A percentile compares a stretch with the other conserved stretches of the same genome.
These are phyloP conservation scores for Peribolospora baueri DNA, from an alignment of 768 basidiomycete genomes.

Conservation along the genomic window DNA sequence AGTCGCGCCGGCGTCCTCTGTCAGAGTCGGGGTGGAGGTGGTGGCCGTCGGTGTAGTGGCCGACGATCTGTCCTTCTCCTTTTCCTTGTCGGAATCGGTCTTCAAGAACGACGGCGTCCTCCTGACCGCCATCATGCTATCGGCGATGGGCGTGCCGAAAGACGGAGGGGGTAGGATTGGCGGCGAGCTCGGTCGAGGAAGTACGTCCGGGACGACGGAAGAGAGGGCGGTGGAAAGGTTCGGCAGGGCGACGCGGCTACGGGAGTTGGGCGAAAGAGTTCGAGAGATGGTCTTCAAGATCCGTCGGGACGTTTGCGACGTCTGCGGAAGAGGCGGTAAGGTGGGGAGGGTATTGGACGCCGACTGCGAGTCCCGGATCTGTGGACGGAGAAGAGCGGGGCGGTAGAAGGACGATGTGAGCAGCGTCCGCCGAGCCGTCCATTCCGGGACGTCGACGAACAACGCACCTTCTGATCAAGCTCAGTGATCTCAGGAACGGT, in stretches of 20 bases:
- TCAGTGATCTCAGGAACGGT: constrained; percentile 52
- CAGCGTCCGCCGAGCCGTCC: neutral
- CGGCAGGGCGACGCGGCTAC: neutral
- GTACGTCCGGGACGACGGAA: constrained; percentile 7
- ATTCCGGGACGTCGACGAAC: neutral
- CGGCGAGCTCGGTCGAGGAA: constrained; percentile 14
- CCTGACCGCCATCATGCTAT: constrained; percentile 31
- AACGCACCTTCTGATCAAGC: constrained; percentile 37
- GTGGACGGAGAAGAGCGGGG: neutral
- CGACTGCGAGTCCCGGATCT: constrained; percentile 40
- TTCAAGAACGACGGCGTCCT: no score
- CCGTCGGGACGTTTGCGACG: constrained; percentile 16
- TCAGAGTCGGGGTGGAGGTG: no score
- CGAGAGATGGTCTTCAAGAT: no score
- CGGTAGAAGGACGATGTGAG: neutral
- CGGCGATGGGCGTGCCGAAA: constrained; percentile 25
- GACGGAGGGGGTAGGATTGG: constrained; percentile 29
- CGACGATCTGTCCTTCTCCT: no score
- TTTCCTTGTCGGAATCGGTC: no score
- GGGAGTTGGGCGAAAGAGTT: neutral
- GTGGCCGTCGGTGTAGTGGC: no score
- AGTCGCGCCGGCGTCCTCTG: no score
- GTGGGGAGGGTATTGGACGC: constrained; percentile 31
- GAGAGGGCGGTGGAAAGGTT: constrained; percentile 9
- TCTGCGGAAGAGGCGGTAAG: constrained; percentile 25